phyloP scores from a whole-genome alignment of 768 basidiomycete genomes.

The Panus rudis region DNA sequence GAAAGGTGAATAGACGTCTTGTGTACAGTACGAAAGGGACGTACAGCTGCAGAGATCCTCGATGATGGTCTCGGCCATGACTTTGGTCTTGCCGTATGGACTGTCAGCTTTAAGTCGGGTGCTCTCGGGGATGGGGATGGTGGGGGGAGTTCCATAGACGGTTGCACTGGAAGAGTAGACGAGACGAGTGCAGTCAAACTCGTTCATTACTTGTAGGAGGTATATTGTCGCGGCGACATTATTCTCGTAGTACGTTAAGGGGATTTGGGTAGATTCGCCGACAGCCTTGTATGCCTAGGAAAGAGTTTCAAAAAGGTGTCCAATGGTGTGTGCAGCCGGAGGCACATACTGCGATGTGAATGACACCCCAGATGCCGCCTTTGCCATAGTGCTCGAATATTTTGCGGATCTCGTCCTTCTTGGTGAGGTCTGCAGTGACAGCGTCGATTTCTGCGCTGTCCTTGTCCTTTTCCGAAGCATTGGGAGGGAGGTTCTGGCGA shows the following conservation, averaged over 20 bases:
- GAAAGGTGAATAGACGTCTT: background rate
- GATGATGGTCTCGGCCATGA: conserved; percentile 87
- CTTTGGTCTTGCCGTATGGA: conserved; percentile 94
- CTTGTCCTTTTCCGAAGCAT: conserved; percentile 60
- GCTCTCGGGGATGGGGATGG: conserved; percentile 89
- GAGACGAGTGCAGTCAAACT: conserved; percentile 75
- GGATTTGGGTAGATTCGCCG: conserved; percentile 91
- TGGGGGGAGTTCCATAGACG: conserved; percentile 91
- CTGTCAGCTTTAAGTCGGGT: conserved; percentile 84
- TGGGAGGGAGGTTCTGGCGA: conserved; percentile 56
- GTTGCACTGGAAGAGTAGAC: conserved; percentile 99
- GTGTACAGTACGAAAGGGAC: conserved; percentile 16
- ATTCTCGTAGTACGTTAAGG: conserved; percentile 88
- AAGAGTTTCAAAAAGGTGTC: conserved; percentile 1
- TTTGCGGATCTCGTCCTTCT: conserved; percentile 57
- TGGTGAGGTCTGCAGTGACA: conserved; percentile 68
- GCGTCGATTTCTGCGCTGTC: conserved; percentile 69
- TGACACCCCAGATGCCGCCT: conserved; percentile 92
- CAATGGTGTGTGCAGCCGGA: background rate
- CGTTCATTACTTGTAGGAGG: conserved; percentile 81
- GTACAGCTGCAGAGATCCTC: conserved; percentile 78
- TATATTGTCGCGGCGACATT: conserved; percentile 87
- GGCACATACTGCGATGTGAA: conserved; percentile 83
- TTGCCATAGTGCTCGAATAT: conserved; percentile 83
- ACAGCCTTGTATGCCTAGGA: conserved; percentile 92